Percentiles rank a stretch among this genome's conserved stretches.
Evolutionary conservation across 352 stramenopile species (phyloP).

Genomic region (Phytophthora citricola): DNA sequence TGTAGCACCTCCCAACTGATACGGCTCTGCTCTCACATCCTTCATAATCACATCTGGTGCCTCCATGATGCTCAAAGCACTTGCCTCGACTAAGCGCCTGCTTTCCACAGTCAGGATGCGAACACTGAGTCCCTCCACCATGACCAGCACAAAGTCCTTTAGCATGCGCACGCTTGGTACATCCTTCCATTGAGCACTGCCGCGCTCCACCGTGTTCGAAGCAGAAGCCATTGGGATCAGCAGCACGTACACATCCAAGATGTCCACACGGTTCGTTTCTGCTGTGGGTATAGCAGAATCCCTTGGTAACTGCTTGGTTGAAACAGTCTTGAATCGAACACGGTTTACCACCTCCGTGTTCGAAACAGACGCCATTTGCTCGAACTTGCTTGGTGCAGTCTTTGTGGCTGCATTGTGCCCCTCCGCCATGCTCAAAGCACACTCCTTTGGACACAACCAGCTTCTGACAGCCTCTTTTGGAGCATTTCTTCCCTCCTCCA

Average conservation of each 20-base stretch:
- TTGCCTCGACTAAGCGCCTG: constrained; percentile 48
- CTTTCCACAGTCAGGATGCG: constrained; percentile 47
- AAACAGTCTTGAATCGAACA: constrained; percentile 1
- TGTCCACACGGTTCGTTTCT: constrained; percentile 1
- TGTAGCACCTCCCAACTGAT: constrained; percentile 19
- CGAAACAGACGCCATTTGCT: constrained; percentile 1
- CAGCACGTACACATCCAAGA: neutral
- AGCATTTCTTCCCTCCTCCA: constrained; percentile 70
- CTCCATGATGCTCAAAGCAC: constrained; percentile 66
- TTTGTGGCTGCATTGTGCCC: constrained; percentile 51
- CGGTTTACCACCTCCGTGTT: constrained; percentile 4
- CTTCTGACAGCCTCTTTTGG: constrained; percentile 57
- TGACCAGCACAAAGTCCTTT: constrained; percentile 59
- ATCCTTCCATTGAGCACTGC: constrained; percentile 61
- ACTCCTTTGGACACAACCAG: constrained; percentile 60
- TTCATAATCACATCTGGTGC: constrained; percentile 49
- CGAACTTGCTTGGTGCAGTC: constrained; percentile 61
- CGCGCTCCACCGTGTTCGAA: constrained; percentile 72
- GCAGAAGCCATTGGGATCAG: constrained; percentile 62
- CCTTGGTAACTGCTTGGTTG: constrained; percentile 3
- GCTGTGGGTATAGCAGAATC: constrained; percentile 5
- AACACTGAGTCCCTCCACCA: constrained; percentile 50
- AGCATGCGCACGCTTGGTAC: constrained; percentile 59
- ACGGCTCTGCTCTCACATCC: constrained; percentile 33
- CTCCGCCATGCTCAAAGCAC: constrained; percentile 66